Percentiles rank a stretch among this genome's conserved stretches.
Conservation (phyloP, 345 rosid species). For the Raphanus raphanistrum region DNA sequence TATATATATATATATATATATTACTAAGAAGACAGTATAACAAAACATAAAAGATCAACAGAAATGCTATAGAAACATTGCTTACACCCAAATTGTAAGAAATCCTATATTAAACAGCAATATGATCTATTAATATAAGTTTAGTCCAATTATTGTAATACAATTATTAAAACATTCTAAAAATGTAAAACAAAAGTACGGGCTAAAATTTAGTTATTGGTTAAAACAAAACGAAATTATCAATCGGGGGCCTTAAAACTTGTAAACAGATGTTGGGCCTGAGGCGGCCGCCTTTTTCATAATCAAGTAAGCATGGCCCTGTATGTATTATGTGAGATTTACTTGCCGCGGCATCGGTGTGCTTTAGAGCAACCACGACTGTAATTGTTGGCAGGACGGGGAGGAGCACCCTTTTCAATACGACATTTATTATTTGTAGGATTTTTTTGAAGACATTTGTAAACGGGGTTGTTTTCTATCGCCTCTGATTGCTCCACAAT, state of each 20-base stretch:
- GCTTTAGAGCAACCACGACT: not conserved
- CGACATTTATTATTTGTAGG: not conserved
- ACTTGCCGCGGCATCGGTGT: not conserved
- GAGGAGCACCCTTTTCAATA: not conserved
- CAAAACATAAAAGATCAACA: not conserved
- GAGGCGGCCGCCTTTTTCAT: not conserved
- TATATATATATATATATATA: no score
- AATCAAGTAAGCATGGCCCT: not conserved
- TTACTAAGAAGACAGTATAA: not conserved
- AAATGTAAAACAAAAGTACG: no score
- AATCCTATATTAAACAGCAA: no score
- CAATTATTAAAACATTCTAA: no score
- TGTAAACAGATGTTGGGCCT: not conserved
- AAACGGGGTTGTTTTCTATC: not conserved
- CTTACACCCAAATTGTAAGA: not conserved
- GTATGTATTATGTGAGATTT: not conserved
- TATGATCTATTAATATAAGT: no score
- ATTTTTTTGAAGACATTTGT: not conserved
- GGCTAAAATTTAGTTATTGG: no score
- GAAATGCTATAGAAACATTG: not conserved
- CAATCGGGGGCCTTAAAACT: not conserved
- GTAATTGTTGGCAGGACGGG: not conserved
- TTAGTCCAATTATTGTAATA: no score
- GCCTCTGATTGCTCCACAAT: constrained; percentile 21
- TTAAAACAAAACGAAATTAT: not conserved